Conservation (phyloP, 164 flowering plant genomes). For the Magnolia kwangsiensis region DNA sequence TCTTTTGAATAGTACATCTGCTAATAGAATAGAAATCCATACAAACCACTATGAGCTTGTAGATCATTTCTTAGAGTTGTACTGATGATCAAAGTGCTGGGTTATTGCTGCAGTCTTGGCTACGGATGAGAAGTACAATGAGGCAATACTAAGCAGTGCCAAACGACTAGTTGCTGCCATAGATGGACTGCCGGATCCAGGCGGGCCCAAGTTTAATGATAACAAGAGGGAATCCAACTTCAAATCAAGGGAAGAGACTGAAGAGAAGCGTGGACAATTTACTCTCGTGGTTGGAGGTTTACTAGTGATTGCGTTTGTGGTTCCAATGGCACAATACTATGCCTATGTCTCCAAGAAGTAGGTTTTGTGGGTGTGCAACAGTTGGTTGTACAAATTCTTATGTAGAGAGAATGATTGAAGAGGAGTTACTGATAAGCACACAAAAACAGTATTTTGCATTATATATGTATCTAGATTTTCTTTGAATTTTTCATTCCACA, state of each 20-base stretch:
- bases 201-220: conserved; percentile 73
- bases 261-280: conserved; percentile 95
- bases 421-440: conserved; percentile 1
- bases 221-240: conserved; percentile 92
- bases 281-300: conserved; percentile 94
- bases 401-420: conserved; percentile 14
- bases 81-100: conserved; percentile 9
- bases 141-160: conserved; percentile 77
- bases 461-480: background rate
- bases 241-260: conserved; percentile 90
- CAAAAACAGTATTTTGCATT: conserved; percentile 2
- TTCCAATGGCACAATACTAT: conserved; percentile 99
- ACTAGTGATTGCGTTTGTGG: conserved; percentile 92
- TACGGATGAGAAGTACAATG: conserved; percentile 96
- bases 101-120: conserved; percentile 64
- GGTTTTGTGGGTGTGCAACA: background rate
- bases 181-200: conserved; percentile 96
- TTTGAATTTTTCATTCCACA: no score
- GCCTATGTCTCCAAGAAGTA: conserved; percentile 76
- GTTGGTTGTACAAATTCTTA: conserved; percentile 18
- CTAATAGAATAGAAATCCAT: background rate
- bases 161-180: conserved; percentile 88
- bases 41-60: background rate
- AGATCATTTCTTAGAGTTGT: background rate
- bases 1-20: background rate